These are phyloP conservation scores for Barnettozyma pratensis DNA, from an alignment of 805 yeast species.

Conservation along the genomic window DNA sequence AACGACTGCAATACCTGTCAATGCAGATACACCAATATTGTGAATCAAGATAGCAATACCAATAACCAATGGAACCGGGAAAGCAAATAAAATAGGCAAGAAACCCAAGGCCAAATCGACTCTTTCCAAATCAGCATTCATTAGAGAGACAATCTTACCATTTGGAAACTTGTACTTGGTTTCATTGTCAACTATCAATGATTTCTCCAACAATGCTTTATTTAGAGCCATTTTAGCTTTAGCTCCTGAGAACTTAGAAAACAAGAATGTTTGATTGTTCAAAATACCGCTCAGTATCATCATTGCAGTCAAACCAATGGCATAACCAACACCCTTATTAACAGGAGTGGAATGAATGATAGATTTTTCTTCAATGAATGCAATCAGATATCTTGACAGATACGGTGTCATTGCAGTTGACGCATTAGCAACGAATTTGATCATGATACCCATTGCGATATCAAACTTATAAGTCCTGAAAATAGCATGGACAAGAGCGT, in stretches of 20 bases:
- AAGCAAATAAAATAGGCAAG: constrained; percentile 43
- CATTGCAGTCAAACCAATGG: constrained; percentile 59
- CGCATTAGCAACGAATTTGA: constrained; percentile 39
- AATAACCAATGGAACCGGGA: constrained; percentile 53
- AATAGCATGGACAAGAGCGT: constrained; percentile 34
- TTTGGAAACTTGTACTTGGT: constrained; percentile 56
- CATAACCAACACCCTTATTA: constrained; percentile 66
- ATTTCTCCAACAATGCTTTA: constrained; percentile 61
- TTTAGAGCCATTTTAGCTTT: constrained; percentile 63
- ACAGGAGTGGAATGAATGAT: constrained; percentile 31
- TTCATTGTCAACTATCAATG: constrained; percentile 50
- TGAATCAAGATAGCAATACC: constrained; percentile 52
- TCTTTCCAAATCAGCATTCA: constrained; percentile 76
- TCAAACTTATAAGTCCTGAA: constrained; percentile 40
- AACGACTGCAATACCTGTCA: constrained; percentile 56
- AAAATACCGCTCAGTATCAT: constrained; percentile 42
- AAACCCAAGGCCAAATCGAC: constrained; percentile 67
- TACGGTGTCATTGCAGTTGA: constrained; percentile 48
- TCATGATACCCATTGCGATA: constrained; percentile 32
- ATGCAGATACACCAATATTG: constrained; percentile 63
- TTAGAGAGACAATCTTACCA: constrained; percentile 64
- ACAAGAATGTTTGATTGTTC: constrained; percentile 58
- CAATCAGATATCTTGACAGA: constrained; percentile 44
- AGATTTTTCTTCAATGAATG: constrained; percentile 40
- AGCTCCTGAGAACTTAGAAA: constrained; percentile 57